Evolutionary conservation across 208 protist species (phyloP).

Genomic region (Porcisia deanei): DNA sequence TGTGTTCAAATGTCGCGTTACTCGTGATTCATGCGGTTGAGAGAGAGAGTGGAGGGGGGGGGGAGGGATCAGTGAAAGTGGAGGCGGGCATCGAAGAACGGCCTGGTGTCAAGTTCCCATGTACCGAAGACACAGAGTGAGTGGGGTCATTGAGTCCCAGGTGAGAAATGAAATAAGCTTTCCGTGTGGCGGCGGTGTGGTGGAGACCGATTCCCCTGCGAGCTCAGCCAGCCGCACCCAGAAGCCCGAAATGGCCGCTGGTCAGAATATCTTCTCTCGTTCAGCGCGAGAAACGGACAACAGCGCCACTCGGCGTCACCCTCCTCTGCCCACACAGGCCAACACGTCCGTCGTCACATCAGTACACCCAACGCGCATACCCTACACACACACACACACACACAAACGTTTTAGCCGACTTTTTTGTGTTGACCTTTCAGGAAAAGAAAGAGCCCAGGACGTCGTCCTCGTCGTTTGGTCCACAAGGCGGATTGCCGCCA

Average conservation of each 20-base stretch:
- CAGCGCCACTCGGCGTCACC: not conserved
- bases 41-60: not conserved
- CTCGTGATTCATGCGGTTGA: not conserved
- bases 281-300: not conserved
- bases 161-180: not conserved
- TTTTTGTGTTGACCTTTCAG: not conserved
- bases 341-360: not conserved
- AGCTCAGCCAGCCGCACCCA: not conserved
- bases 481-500: not conserved
- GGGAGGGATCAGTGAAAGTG: not conserved
- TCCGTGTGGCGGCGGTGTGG: not conserved
- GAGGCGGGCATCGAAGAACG: not conserved
- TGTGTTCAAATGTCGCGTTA: not conserved
- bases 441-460: constrained; percentile 38
- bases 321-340: not conserved
- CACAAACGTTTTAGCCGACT: not conserved
- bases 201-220: not conserved
- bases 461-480: constrained; percentile 29
- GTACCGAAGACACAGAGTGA: not conserved
- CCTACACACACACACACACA: not conserved
- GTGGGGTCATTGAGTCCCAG: not conserved
- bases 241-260: not conserved
- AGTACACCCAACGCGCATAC: not conserved
- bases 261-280: not conserved
- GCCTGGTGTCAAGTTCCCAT: not conserved